Conservation (phyloP, 2,329 filamentous ascomycete species). For the Alternaria postmessia region DNA sequence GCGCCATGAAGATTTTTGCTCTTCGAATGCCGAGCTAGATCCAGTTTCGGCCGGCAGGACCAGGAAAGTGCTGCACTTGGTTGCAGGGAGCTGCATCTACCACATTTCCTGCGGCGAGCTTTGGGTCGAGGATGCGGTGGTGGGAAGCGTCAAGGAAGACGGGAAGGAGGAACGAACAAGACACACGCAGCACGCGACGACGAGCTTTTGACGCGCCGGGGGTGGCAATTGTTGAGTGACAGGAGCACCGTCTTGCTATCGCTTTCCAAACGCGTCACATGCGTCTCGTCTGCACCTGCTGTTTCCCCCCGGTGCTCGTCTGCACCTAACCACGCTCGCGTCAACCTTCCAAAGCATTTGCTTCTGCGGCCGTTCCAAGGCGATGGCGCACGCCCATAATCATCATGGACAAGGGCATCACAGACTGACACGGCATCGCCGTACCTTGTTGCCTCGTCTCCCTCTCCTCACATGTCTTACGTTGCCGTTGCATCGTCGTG, state of each 20-base stretch:
- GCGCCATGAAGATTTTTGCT: constrained; percentile 19
- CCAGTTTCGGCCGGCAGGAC: constrained; percentile 15
- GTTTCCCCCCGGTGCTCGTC: constrained; percentile 6
- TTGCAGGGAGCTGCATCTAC: constrained; percentile 9
- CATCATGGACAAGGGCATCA: constrained; percentile 16
- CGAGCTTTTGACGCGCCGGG: constrained; percentile 1
- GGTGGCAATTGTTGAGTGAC: constrained; percentile 4
- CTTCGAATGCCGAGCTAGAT: constrained; percentile 11
- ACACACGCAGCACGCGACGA: neutral
- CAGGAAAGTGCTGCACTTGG: constrained; percentile 6
- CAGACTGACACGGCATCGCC: constrained; percentile 11
- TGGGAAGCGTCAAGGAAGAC: neutral
- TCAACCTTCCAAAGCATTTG: constrained; percentile 16
- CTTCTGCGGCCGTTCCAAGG: constrained; percentile 9
- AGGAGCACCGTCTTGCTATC: neutral
- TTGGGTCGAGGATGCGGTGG: neutral
- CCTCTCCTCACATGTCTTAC: constrained; percentile 9
- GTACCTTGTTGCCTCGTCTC: constrained; percentile 2
- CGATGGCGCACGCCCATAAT: constrained; percentile 10
- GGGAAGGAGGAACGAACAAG: neutral
- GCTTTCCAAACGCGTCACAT: constrained; percentile 12
- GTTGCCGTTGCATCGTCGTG: constrained; percentile 3
- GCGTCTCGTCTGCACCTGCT: constrained; percentile 19
- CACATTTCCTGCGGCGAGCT: neutral
- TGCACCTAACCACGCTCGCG: constrained; percentile 16